phyloP scores from a whole-genome alignment of 257 asterid species.

The Primulina huaijiensis region DNA sequence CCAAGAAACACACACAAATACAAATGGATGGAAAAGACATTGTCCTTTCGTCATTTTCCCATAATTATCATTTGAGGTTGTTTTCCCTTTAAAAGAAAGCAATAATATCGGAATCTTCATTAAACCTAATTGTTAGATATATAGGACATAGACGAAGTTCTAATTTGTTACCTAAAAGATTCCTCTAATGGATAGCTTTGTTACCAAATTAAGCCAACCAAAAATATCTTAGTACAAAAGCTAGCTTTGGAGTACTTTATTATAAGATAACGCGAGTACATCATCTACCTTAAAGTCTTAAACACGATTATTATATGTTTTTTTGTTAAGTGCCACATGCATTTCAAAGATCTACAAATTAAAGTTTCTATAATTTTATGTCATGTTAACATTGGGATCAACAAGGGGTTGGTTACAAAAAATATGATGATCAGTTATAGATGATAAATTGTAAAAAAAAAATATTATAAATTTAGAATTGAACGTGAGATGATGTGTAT shows the following conservation, averaged over 20 bases:
- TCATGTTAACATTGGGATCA: not conserved
- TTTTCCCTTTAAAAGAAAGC: not conserved
- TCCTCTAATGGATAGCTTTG: constrained; percentile 23
- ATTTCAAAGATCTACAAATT: not conserved
- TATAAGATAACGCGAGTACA: not conserved
- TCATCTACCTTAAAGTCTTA: not conserved
- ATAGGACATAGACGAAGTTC: constrained; percentile 25
- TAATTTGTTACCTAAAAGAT: constrained; percentile 26
- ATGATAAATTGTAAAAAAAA: too few species aligned
- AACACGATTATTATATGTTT: not conserved
- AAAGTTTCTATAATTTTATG: not conserved
- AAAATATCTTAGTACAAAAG: constrained; percentile 15
- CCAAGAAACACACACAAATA: not conserved
- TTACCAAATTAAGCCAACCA: constrained; percentile 26
- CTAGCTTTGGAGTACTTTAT: not conserved
- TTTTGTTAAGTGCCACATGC: not conserved
- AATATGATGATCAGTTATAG: too few species aligned
- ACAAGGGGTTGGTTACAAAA: not conserved
- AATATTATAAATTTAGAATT: too few species aligned
- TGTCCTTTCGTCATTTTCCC: not conserved
- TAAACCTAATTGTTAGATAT: constrained; percentile 22
- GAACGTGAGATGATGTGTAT: too few species aligned
- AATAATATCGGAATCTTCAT: not conserved
- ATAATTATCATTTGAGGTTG: not conserved
- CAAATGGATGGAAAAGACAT: not conserved